Conservation (phyloP, 768 basidiomycete species). For the Mycena rosella region DNA sequence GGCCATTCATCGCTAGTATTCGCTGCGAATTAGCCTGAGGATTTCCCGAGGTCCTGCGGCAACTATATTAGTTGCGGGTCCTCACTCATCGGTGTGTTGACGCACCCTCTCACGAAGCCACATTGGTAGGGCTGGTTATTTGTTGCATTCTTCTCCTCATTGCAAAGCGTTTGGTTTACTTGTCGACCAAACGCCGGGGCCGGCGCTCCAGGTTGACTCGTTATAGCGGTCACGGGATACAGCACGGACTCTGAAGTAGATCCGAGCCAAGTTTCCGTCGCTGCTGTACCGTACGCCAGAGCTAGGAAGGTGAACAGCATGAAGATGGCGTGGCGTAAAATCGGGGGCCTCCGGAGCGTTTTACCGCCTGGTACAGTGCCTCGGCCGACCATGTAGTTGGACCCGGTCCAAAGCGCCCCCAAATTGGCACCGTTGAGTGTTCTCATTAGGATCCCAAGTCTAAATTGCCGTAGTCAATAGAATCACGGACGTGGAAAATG, state of each 20-base stretch:
- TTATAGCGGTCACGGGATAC: neutral
- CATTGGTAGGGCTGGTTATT: slow-evolving; percentile 21
- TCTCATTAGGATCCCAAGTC: slow-evolving; percentile 1
- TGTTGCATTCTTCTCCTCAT: neutral
- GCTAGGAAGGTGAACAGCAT: neutral
- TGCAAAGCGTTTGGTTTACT: slow-evolving; percentile 19
- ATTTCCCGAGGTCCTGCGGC: slow-evolving; percentile 12
- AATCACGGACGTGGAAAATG: neutral
- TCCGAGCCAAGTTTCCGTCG: neutral
- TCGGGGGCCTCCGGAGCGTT: neutral
- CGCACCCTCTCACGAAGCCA: slow-evolving; percentile 11
- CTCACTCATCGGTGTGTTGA: no score
- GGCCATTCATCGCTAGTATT: slow-evolving; percentile 8
- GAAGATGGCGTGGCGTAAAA: neutral
- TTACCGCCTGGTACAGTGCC: neutral
- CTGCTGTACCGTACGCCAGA: neutral
- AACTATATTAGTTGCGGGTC: no score
- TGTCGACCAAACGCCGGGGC: neutral
- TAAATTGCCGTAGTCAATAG: neutral
- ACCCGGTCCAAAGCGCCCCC: neutral
- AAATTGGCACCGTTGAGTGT: slow-evolving; percentile 11
- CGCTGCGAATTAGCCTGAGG: neutral
- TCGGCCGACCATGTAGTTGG: neutral
- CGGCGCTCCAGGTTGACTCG: neutral
- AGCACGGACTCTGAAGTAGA: neutral